Evolutionary conservation across 768 basidiomycete genomes (phyloP).

Genomic region (Thelephora ganbajun): DNA sequence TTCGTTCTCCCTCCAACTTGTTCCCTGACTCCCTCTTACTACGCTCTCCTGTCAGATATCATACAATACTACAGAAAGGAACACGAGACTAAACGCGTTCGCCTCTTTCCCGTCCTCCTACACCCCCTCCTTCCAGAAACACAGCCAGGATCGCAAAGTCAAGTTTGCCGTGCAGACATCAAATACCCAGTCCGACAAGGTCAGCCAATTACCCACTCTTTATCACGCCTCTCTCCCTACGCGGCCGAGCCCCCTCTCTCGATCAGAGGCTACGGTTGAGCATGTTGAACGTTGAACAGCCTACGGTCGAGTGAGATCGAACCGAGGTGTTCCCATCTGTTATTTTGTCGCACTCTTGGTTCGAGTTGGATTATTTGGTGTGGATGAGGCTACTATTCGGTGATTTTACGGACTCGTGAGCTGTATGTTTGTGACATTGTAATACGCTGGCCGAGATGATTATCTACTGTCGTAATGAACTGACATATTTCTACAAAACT

Average conservation of each 20-base stretch:
- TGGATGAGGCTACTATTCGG: too few species aligned
- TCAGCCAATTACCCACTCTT: background rate
- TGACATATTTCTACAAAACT: slow-evolving; percentile 41
- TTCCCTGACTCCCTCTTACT: background rate
- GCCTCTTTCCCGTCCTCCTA: slow-evolving; percentile 12
- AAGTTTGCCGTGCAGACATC: slow-evolving; percentile 19
- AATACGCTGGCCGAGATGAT: background rate
- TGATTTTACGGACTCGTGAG: too few species aligned
- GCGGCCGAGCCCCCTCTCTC: too few species aligned
- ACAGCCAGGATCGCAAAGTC: slow-evolving; percentile 21
- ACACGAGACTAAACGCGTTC: slow-evolving; percentile 28
- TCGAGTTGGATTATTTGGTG: too few species aligned
- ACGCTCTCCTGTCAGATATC: background rate
- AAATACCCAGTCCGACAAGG: background rate
- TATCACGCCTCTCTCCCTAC: too few species aligned
- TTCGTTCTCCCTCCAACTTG: slow-evolving; percentile 8
- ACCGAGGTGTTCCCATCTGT: background rate
- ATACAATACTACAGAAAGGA: slow-evolving; percentile 17
- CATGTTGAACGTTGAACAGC: too few species aligned
- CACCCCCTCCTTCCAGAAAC: slow-evolving; percentile 12
- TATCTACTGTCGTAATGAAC: slow-evolving; percentile 24
- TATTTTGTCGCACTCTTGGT: too few species aligned
- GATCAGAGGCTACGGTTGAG: background rate
- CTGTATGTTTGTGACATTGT: slow-evolving; percentile 1
- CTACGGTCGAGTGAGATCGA: slow-evolving; percentile 7